Conservation (phyloP, 306 rosid species). For the Citrullus mucosospermus region DNA sequence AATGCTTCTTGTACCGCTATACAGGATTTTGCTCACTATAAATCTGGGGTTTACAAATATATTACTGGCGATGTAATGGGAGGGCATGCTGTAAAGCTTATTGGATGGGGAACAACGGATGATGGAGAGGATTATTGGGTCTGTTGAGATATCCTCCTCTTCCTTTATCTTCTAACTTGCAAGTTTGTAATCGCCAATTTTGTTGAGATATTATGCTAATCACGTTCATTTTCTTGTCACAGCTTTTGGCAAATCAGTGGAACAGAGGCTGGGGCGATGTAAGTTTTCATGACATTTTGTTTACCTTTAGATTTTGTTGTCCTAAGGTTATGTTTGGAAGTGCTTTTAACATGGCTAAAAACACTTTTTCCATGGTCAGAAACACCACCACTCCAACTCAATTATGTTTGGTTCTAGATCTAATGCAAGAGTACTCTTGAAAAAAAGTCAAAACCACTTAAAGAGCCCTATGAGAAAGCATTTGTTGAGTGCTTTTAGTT, state of each 20-base stretch:
- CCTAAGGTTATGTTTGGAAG: neutral
- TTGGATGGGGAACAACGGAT: constrained; percentile 90
- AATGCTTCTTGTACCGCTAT: constrained; percentile 10
- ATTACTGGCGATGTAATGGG: constrained; percentile 59
- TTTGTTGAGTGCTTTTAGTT: neutral
- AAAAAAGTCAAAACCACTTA: neutral
- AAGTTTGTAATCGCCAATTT: neutral
- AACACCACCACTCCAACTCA: neutral
- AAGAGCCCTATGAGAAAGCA: neutral
- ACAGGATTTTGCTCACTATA: constrained; percentile 96
- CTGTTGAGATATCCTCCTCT: constrained; percentile 14
- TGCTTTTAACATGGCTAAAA: neutral
- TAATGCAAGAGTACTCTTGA: neutral
- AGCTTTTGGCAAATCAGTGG: constrained; percentile 99
- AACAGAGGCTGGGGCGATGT: constrained; percentile 94
- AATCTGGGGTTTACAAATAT: constrained; percentile 93
- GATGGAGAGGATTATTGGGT: constrained; percentile 94
- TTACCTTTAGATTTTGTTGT: neutral
- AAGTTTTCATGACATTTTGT: constrained; percentile 20
- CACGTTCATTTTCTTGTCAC: constrained; percentile 15
- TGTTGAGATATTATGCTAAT: constrained; percentile 15
- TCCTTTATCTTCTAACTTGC: neutral
- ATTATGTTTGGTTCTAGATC: neutral
- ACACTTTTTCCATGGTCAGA: neutral
- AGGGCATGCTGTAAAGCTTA: constrained; percentile 91